Evolutionary conservation across 768 basidiomycete genomes (phyloP).

Genomic region (Trametes punicea): DNA sequence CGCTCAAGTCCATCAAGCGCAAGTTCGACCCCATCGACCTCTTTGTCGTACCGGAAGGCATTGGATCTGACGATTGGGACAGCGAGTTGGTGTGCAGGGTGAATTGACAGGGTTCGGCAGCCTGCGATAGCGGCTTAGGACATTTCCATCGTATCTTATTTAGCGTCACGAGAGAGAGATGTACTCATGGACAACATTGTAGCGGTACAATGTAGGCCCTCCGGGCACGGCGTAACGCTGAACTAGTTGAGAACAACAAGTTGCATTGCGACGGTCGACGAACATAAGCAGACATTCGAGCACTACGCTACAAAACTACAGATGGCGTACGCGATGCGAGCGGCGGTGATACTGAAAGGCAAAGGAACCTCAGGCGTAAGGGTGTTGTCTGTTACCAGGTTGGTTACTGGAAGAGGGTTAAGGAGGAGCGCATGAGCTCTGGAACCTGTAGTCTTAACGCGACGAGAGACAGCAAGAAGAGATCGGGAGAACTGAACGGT

Average conservation of each 20-base stretch:
- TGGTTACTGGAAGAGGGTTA: not conserved
- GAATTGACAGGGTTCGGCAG: not conserved
- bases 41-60: constrained; percentile 45
- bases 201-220: too few relatives aligned
- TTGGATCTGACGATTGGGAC: constrained; percentile 53
- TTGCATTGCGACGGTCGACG: constrained; percentile 22
- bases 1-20: constrained; percentile 40
- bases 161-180: too few relatives aligned
- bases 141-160: too few relatives aligned
- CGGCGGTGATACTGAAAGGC: constrained; percentile 5
- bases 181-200: too few relatives aligned
- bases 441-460: not conserved
- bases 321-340: constrained; percentile 23
- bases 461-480: constrained; percentile 4
- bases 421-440: constrained; percentile 3
- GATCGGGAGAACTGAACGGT: constrained; percentile 24
- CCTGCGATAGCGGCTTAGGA: too few relatives aligned
- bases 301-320: constrained; percentile 36
- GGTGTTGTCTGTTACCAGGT: not conserved
- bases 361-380: not conserved
- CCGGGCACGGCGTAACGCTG: too few relatives aligned
- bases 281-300: constrained; percentile 23
- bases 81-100: constrained; percentile 24
- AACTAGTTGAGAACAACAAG: constrained; percentile 15
- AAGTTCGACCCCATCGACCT: constrained; percentile 43